phyloP scores from a whole-genome alignment of 1,284 basidiomycete species.

The Moesziomyces parantarcticus region DNA sequence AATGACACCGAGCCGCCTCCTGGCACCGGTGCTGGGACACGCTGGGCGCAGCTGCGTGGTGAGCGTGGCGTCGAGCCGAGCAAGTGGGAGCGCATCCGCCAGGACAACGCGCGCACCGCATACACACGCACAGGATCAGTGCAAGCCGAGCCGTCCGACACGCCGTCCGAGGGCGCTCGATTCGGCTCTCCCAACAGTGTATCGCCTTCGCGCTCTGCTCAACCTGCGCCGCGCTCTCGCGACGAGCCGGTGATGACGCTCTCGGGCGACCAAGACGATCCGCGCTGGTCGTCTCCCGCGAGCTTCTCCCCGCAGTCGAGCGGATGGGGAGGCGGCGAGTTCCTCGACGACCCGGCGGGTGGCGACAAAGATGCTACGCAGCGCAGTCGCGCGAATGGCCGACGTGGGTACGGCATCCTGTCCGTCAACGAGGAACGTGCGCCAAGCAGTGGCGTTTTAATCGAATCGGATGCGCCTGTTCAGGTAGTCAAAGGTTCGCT shows the following conservation, averaged over 20 bases:
- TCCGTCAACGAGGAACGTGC: slow-evolving; percentile 33
- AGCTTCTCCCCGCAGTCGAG: slow-evolving; percentile 27
- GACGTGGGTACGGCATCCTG: slow-evolving; percentile 28
- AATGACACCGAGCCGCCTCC: slow-evolving; percentile 4
- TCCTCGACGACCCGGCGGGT: slow-evolving; percentile 31
- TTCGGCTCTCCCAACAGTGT: slow-evolving; percentile 1
- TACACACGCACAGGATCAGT: slow-evolving; percentile 21
- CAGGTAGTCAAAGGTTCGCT: slow-evolving; percentile 51
- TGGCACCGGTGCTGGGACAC: slow-evolving; percentile 33
- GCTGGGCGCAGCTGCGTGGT: slow-evolving; percentile 46
- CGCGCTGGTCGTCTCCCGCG: slow-evolving; percentile 39
- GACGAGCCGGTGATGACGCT: slow-evolving; percentile 44
- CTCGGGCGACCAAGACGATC: slow-evolving; percentile 34
- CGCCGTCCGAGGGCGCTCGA: background rate
- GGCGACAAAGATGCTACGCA: background rate
- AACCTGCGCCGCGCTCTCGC: slow-evolving; percentile 1
- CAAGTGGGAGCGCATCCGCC: slow-evolving; percentile 53
- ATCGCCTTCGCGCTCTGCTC: background rate
- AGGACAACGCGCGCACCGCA: slow-evolving; percentile 50
- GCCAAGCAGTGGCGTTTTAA: slow-evolving; percentile 2
- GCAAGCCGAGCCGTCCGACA: slow-evolving; percentile 8
- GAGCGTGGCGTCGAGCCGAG: slow-evolving; percentile 49
- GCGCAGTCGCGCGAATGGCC: background rate
- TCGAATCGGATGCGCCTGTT: slow-evolving; percentile 44
- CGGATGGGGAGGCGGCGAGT: slow-evolving; percentile 41